Percentiles rank a stretch among this genome's conserved stretches.
phyloP scores from a whole-genome alignment of 352 stramenopile species.

The Hyaloperonospora brassicae region DNA sequence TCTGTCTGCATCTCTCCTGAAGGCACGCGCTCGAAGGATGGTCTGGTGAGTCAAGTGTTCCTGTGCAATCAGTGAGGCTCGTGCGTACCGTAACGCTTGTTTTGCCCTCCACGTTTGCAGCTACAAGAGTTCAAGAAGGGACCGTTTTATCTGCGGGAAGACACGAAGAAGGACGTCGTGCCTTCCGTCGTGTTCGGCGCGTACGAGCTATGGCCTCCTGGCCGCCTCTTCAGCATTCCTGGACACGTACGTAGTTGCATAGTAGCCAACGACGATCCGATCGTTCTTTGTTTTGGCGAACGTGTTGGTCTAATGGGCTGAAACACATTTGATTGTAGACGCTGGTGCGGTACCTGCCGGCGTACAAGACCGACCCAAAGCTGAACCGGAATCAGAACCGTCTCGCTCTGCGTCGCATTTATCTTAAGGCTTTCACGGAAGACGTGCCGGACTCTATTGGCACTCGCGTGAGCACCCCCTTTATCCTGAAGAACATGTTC shows the following conservation, averaged over 20 bases:
- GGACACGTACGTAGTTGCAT: constrained; percentile 38
- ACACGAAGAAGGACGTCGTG: constrained; percentile 78
- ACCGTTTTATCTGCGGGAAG: constrained; percentile 75
- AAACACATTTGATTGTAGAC: constrained; percentile 26
- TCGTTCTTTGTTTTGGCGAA: constrained; percentile 25
- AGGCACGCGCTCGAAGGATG: constrained; percentile 76
- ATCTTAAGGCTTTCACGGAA: constrained; percentile 60
- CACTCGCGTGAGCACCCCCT: constrained; percentile 38
- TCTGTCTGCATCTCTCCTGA: constrained; percentile 80
- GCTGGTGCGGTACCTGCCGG: constrained; percentile 63
- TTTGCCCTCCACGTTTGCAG: constrained; percentile 17
- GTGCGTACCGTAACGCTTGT: background rate
- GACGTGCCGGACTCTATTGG: constrained; percentile 65
- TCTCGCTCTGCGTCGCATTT: constrained; percentile 69
- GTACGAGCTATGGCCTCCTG: constrained; percentile 75
- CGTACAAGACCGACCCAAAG: constrained; percentile 54
- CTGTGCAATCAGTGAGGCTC: background rate
- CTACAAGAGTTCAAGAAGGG: constrained; percentile 85
- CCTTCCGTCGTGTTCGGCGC: constrained; percentile 71
- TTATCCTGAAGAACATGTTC: constrained; percentile 55
- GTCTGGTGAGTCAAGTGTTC: constrained; percentile 28
- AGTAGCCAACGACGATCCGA: background rate
- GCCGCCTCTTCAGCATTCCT: constrained; percentile 60
- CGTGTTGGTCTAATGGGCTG: background rate
- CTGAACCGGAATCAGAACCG: constrained; percentile 80